Evolutionary conservation across 305 asterid species (phyloP).

Genomic region (Petunia hybrid): DNA sequence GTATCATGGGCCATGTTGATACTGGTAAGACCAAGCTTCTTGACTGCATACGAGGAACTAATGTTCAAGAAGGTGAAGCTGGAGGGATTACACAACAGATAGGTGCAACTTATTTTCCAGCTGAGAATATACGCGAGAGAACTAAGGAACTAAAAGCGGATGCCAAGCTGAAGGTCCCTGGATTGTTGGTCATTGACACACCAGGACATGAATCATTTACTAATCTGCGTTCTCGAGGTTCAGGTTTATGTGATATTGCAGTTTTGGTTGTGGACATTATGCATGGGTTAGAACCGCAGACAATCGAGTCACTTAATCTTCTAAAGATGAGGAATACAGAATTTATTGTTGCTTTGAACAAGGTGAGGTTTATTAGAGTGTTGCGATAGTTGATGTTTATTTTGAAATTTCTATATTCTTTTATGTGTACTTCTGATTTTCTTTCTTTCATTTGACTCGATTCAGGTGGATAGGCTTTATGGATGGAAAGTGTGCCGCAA

Average conservation of each 20-base stretch:
- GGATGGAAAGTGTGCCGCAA: constrained; percentile 82
- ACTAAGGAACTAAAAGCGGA: constrained; percentile 94
- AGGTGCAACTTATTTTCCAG: constrained; percentile 99
- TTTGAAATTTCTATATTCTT: constrained; percentile 27
- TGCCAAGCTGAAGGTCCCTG: constrained; percentile 95
- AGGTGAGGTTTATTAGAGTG: constrained; percentile 56
- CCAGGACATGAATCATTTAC: constrained; percentile 99
- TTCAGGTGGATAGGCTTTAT: constrained; percentile 90
- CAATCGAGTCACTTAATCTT: constrained; percentile 95
- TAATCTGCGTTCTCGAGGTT: constrained; percentile 94
- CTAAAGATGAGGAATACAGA: constrained; percentile 91
- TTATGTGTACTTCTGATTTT: constrained; percentile 19
- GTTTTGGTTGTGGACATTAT: constrained; percentile 94
- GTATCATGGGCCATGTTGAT: constrained; percentile 99
- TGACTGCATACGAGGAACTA: constrained; percentile 95
- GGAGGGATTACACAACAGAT: constrained; percentile 99
- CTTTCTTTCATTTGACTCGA: constrained; percentile 24
- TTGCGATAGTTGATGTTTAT: constrained; percentile 27
- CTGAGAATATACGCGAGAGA: constrained; percentile 94
- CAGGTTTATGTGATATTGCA: constrained; percentile 97
- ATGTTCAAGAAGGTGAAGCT: constrained; percentile 99
- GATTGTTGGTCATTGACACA: constrained; percentile 94
- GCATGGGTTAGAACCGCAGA: constrained; percentile 98
- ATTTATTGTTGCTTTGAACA: constrained; percentile 90
- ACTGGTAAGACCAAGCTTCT: constrained; percentile 97